phyloP scores from a whole-genome alignment of 2,329 filamentous ascomycete species.

The Exophiala sp. region DNA sequence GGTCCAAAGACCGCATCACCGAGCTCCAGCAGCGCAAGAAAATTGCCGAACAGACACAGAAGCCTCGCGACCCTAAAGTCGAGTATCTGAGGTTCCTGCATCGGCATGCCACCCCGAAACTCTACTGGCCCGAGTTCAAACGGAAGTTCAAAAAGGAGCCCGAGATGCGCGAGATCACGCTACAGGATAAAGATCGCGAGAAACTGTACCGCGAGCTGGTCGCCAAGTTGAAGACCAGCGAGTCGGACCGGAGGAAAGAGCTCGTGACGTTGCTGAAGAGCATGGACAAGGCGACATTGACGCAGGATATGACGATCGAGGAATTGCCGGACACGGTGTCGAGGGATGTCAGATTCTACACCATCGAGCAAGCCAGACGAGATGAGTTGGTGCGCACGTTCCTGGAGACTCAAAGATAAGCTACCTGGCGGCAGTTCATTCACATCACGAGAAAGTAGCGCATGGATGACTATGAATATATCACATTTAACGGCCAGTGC shows the following conservation, averaged over 20 bases:
- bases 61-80: slow-evolving; percentile 64
- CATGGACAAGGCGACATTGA: slow-evolving; percentile 1
- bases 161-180: slow-evolving; percentile 58
- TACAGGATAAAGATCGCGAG: slow-evolving; percentile 48
- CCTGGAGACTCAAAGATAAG: slow-evolving; percentile 13
- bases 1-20: slow-evolving; percentile 74
- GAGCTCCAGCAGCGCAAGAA: slow-evolving; percentile 68
- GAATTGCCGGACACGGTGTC: slow-evolving; percentile 12
- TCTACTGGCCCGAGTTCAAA: slow-evolving; percentile 97
- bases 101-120: slow-evolving; percentile 77
- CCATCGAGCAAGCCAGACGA: slow-evolving; percentile 18
- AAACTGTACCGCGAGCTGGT: slow-evolving; percentile 49
- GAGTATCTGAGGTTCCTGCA: slow-evolving; percentile 79
- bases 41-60: not conserved
- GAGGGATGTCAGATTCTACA: slow-evolving; percentile 24
- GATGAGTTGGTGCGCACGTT: slow-evolving; percentile 26
- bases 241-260: slow-evolving; percentile 45
- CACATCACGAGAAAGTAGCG: no score
- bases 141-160: slow-evolving; percentile 81
- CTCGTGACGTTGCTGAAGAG: slow-evolving; percentile 42
- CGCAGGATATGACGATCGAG: slow-evolving; percentile 1
- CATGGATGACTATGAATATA: not conserved
- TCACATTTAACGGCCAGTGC: not conserved
- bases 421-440: no score
- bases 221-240: slow-evolving; percentile 44